Conservation (phyloP, 768 basidiomycete species). For the Auriscalpium microsporum region DNA sequence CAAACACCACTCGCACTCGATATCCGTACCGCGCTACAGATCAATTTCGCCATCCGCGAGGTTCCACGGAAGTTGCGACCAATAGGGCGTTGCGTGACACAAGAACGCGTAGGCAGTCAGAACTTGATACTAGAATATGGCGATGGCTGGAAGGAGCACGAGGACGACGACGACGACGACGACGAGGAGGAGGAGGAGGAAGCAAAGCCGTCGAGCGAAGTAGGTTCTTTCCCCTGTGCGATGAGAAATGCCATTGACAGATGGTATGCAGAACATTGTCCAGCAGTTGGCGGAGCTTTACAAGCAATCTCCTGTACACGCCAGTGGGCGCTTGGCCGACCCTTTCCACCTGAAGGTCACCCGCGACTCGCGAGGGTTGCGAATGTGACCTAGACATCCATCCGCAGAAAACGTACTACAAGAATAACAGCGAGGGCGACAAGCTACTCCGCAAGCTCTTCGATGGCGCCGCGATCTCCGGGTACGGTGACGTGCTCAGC, state of each 20-base stretch:
- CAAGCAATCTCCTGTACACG: background rate
- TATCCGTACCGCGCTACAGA: background rate
- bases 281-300: background rate
- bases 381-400: background rate
- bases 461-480: background rate
- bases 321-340: background rate
- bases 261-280: background rate
- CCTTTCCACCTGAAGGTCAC: background rate
- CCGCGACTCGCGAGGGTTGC: background rate
- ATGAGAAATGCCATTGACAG: background rate
- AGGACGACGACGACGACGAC: background rate
- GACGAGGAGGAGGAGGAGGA: background rate
- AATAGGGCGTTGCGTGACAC: background rate
- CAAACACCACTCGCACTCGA: too few species aligned
- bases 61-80: background rate
- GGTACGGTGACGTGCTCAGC: conserved; percentile 19
- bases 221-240: background rate
- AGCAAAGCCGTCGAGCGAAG: background rate
- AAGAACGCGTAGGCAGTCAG: background rate
- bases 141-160: background rate
- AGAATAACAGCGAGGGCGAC: background rate
- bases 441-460: background rate
- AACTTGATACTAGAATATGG: background rate
- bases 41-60: background rate
- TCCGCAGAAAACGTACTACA: background rate